phyloP scores from a whole-genome alignment of 148 eudicot species.

The Silene latifolia region DNA sequence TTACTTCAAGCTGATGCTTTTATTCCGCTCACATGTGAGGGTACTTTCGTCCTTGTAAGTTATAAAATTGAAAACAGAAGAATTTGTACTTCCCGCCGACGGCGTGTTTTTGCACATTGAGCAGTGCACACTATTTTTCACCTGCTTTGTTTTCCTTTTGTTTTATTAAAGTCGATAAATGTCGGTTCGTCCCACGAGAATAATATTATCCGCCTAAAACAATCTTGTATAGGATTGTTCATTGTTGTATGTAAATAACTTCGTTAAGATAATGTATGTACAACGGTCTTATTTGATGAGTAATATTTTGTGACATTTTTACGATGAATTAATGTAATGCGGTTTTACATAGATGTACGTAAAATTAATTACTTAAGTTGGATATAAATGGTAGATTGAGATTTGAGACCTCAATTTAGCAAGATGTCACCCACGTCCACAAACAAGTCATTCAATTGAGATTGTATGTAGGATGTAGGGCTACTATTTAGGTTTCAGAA shows the following conservation, averaged over 20 bases:
- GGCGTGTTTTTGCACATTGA: slow-evolving; percentile 6
- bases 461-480: neutral
- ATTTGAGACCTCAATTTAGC: neutral
- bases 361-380: too few relatives aligned
- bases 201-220: too few relatives aligned
- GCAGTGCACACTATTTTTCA: neutral
- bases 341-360: too few relatives aligned
- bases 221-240: too few relatives aligned
- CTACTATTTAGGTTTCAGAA: neutral
- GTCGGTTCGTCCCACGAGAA: too few relatives aligned
- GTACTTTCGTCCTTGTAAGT: slow-evolving; percentile 16
- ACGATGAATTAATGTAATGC: too few relatives aligned
- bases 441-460: slow-evolving; percentile 17
- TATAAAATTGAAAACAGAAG: neutral
- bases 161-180: neutral
- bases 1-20: neutral
- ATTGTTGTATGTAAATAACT: too few relatives aligned
- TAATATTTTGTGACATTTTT: too few relatives aligned
- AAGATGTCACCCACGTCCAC: neutral
- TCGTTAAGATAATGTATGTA: too few relatives aligned
- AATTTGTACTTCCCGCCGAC: slow-evolving; percentile 26
- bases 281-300: too few relatives aligned
- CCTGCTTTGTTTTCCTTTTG: too few relatives aligned
- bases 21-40: neutral
- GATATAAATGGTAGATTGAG: neutral